Conservation (phyloP, 192 early-diverging fungal species). For the Rhizophagus sp. region DNA sequence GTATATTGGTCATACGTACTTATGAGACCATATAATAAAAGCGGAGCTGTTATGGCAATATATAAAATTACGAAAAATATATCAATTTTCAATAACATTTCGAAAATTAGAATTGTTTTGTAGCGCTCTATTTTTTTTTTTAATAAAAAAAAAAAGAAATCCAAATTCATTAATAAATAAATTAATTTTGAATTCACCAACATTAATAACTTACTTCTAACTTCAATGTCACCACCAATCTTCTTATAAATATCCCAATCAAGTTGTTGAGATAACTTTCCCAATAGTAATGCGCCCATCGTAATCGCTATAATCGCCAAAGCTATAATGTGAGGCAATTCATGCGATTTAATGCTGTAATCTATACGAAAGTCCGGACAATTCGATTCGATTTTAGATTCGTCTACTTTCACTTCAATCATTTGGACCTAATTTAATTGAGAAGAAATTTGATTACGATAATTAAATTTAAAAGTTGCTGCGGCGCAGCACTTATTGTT, state of each 20-base stretch:
- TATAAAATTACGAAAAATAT: neutral
- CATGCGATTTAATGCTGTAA: neutral
- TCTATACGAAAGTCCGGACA: neutral
- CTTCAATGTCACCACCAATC: neutral
- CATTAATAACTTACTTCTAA: neutral
- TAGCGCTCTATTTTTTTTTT: neutral
- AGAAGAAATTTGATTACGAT: neutral
- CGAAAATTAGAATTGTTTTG: neutral
- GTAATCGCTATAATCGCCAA: neutral
- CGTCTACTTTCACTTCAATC: neutral
- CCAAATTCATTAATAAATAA: neutral
- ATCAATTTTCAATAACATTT: neutral
- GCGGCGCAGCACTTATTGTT: too few relatives aligned
- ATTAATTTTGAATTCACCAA: too few relatives aligned
- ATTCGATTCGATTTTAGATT: neutral
- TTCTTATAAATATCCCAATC: neutral
- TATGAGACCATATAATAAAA: neutral
- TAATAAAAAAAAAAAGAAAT: neutral
- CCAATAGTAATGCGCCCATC: neutral
- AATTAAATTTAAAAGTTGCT: neutral
- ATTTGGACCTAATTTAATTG: neutral
- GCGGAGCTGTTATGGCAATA: neutral
- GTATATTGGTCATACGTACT: fast-evolving
- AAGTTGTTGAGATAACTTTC: neutral
- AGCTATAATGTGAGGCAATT: neutral